These are phyloP conservation scores for Aspergillus tamarii DNA, from an alignment of 2,329 filamentous ascomycete species.

Conservation along the genomic window DNA sequence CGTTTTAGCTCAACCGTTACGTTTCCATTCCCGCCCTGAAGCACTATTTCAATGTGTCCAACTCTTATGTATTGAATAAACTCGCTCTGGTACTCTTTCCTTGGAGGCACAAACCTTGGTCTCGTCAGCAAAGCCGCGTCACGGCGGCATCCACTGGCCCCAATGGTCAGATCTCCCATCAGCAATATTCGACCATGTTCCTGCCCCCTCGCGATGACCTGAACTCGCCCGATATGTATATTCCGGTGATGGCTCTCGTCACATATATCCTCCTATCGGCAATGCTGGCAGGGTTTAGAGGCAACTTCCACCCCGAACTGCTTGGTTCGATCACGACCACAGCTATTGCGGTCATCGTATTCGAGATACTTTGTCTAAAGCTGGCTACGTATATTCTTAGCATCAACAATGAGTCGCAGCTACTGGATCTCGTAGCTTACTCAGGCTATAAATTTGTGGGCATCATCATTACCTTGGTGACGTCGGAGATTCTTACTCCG, in stretches of 20 bases:
- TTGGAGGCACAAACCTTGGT: constrained; percentile 98
- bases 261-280: constrained; percentile 96
- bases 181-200: constrained; percentile 62
- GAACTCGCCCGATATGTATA: constrained; percentile 99
- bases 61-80: constrained; percentile 94
- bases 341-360: constrained; percentile 77
- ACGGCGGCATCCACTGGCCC: constrained; percentile 43
- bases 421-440: constrained; percentile 93
- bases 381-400: constrained; percentile 89
- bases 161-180: constrained; percentile 66
- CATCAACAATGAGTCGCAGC: constrained; percentile 91
- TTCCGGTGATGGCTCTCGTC: constrained; percentile 95
- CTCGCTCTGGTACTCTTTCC: constrained; percentile 92
- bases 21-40: constrained; percentile 92
- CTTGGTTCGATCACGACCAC: constrained; percentile 86
- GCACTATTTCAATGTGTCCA: constrained; percentile 99
- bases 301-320: constrained; percentile 91
- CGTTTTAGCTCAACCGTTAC: constrained; percentile 70
- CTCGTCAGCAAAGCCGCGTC: constrained; percentile 73
- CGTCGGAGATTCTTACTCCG: constrained; percentile 76
- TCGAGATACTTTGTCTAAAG: constrained; percentile 90
- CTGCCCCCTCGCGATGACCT: constrained; percentile 91
- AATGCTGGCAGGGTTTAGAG: constrained; percentile 83
- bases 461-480: constrained; percentile 83
- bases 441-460: constrained; percentile 99